These are phyloP conservation scores for Rutstroemia sydowiana DNA, from an alignment of 2,329 filamentous ascomycete genomes.

Conservation along the genomic window DNA sequence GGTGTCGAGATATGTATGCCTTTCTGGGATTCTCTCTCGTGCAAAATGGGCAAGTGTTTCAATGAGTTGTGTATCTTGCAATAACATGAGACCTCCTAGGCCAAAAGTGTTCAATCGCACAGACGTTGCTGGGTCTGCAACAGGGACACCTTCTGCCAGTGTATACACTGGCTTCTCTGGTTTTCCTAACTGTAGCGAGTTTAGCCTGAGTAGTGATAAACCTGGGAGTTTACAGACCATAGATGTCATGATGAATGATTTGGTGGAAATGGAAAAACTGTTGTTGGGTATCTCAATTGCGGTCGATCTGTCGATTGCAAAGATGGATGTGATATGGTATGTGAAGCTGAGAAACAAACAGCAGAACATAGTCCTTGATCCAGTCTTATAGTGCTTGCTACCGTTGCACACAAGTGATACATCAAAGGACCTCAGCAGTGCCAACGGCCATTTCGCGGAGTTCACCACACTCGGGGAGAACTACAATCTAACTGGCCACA, in stretches of 20 bases:
- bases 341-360: too few species aligned
- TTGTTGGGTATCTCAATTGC: too few species aligned
- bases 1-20: slow-evolving; percentile 7
- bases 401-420: too few species aligned
- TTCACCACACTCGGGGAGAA: too few species aligned
- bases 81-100: slow-evolving; percentile 44
- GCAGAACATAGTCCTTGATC: too few species aligned
- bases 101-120: slow-evolving; percentile 13
- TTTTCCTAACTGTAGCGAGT: slow-evolving; percentile 1
- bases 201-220: neutral
- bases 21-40: slow-evolving; percentile 43
- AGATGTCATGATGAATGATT: neutral
- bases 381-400: too few species aligned
- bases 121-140: slow-evolving; percentile 11
- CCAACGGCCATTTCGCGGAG: too few species aligned
- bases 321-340: too few species aligned
- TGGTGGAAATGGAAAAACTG: neutral
- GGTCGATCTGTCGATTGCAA: too few species aligned
- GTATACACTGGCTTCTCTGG: slow-evolving; percentile 22
- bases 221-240: neutral
- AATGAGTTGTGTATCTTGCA: slow-evolving; percentile 59
- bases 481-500: too few species aligned
- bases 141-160: slow-evolving; percentile 24
- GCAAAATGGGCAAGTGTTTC: slow-evolving; percentile 50
- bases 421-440: too few species aligned